phyloP scores from a whole-genome alignment of 495 filamentous ascomycete species.

The Talaromyces trachyspermus region DNA sequence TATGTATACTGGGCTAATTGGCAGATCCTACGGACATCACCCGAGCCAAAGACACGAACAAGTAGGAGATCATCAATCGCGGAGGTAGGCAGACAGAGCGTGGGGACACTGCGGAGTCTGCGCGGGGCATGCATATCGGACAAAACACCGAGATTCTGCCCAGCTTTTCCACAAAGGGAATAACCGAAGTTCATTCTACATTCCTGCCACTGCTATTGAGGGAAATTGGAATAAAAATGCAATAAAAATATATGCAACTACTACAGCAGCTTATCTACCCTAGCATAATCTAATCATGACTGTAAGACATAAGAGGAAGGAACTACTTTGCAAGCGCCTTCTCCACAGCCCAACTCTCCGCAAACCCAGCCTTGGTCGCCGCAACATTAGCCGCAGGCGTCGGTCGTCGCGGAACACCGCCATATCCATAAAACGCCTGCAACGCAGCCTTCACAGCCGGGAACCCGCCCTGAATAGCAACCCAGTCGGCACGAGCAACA shows the following conservation, averaged over 20 bases:
- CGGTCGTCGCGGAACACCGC: conserved; percentile 67
- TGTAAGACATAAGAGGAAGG: neutral
- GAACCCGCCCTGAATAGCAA: conserved; percentile 76
- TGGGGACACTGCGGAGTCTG: neutral
- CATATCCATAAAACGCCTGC: conserved; percentile 68
- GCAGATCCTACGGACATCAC: too few relatives aligned
- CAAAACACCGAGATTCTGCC: neutral
- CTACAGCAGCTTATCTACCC: too few relatives aligned
- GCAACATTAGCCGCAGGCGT: conserved; percentile 61
- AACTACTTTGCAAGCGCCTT: conserved; percentile 33
- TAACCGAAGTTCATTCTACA: too few relatives aligned
- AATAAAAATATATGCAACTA: too few relatives aligned
- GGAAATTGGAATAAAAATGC: too few relatives aligned
- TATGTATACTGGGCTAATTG: too few relatives aligned
- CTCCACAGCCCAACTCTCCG: conserved; percentile 69
- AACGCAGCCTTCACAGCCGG: conserved; percentile 78
- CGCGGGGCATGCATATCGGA: neutral
- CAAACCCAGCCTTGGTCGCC: conserved; percentile 62
- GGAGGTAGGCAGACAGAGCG: too few relatives aligned
- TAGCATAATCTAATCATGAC: too few relatives aligned
- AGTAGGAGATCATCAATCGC: too few relatives aligned
- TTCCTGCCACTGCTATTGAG: too few relatives aligned
- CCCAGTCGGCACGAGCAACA: conserved; percentile 81
- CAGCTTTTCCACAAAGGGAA: too few relatives aligned
- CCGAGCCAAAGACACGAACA: too few relatives aligned